Evolutionary conservation across 345 rosid species (phyloP), one percentile per base, ranked within the genome.

Genomic region (Gossypium bickii): DNA sequence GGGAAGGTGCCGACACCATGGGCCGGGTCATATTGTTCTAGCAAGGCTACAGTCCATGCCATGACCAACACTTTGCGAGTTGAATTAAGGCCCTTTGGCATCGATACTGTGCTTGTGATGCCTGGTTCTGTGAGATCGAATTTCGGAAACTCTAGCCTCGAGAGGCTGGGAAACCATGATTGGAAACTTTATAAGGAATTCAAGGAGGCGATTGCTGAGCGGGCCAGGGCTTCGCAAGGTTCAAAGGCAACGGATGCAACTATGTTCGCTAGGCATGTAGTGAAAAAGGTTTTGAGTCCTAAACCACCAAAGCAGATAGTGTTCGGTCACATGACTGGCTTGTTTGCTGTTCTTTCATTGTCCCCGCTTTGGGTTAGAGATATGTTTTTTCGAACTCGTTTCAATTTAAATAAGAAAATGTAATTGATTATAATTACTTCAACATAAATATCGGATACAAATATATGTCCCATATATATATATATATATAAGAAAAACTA

Each of bases 311-410:
- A 78, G 80, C 85, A 82, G 73, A 83, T 88, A 16, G 77, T 82
- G 0, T 88, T 83, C 71, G 92, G 92, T 16, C 87, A 85, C 69
- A 84, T 88, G 94, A 83, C 87, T 57, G 80, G 89, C 41, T 76
- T 90, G 82, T 88, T 86, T 67, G 70, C 84, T n/a, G 16, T 76
- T 67, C 87, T 90, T 74, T 83, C 86, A 4, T 84, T 83, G 80
- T 88, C 92, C 68, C 92, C 92, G 4, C 77, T 85, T 34, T 86
- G 92, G 94, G 85, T 73, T 58, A 83, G 86, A 83, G 94, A 88
- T 65, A 52, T 79, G 67, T 90, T 88, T 80, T 86, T 86, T 53
- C 52, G 88, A 0, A 80, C 72, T 9, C 84, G 86, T 41, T 88
- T 88, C 62, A 52, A 71, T 6, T 47, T 85, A 3, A 80, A 82